Percentiles rank a stretch among this genome's conserved stretches.
Conservation (phyloP, 352 stramenopile species). For the Pythium rhizo-oryzae region DNA sequence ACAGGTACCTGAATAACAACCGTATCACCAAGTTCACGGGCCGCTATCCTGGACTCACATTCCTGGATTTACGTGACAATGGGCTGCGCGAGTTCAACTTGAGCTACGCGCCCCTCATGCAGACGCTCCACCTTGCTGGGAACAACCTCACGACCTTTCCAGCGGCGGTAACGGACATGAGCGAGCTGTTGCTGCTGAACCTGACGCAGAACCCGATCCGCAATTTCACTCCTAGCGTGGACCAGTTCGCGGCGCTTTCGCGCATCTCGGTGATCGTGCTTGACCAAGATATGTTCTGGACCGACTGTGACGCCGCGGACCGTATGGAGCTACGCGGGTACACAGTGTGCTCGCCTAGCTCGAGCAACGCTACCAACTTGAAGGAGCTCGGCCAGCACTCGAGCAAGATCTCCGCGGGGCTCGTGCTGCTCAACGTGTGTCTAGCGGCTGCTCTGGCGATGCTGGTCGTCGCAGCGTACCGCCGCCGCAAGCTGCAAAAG, state of each 20-base stretch:
- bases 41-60: not conserved
- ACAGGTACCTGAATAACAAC: slow-evolving; percentile 13
- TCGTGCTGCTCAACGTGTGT: slow-evolving; percentile 20
- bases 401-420: slow-evolving; percentile 15
- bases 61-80: slow-evolving; percentile 22
- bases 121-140: slow-evolving; percentile 12
- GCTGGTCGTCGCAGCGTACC: not conserved
- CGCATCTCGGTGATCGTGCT: slow-evolving; percentile 7
- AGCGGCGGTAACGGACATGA: not conserved
- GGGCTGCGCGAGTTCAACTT: slow-evolving; percentile 10
- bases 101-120: not conserved
- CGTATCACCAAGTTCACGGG: slow-evolving; percentile 11
- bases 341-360: slow-evolving; percentile 3
- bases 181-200: slow-evolving; percentile 18
- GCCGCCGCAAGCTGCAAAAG: slow-evolving; percentile 8
- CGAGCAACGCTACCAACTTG: not conserved
- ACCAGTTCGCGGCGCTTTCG: slow-evolving; percentile 11
- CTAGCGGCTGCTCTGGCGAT: slow-evolving; percentile 7
- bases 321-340: not conserved
- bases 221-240: slow-evolving; percentile 13
- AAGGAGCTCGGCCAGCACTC: not conserved
- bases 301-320: not conserved
- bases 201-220: slow-evolving; percentile 18
- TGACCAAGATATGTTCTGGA: slow-evolving; percentile 23
- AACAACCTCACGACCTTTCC: slow-evolving; percentile 17